A percentile compares a stretch with the other conserved stretches of the same genome.
Evolutionary conservation across 192 early-diverging fungal genomes (phyloP).

Genomic region (Rhizophagus clarus): DNA sequence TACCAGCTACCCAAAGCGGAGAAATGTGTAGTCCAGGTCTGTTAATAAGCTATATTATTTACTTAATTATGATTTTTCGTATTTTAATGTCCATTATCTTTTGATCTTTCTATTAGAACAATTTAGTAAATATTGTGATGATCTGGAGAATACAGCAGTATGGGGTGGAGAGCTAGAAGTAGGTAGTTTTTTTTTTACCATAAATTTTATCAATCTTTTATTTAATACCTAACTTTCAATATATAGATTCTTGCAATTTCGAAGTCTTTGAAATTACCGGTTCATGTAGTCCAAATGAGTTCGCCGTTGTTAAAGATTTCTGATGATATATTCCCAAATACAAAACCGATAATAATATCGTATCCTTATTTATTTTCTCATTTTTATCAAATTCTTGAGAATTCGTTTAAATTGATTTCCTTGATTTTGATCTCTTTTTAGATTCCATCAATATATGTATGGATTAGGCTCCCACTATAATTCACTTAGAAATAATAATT

Average conservation of each 20-base stretch:
- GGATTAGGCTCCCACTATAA: slow-evolving; percentile 98
- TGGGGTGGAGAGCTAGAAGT: slow-evolving; percentile 97
- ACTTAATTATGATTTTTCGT: neutral
- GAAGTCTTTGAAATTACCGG: slow-evolving; percentile 67
- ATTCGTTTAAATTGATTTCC: neutral
- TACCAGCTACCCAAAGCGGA: slow-evolving; percentile 72
- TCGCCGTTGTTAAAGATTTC: slow-evolving; percentile 79
- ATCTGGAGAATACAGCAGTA: slow-evolving; percentile 75
- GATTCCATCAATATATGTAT: slow-evolving; percentile 87
- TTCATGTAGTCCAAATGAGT: slow-evolving; percentile 86
- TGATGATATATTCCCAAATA: slow-evolving; percentile 63
- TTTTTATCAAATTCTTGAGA: neutral
- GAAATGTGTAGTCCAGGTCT: slow-evolving; percentile 66
- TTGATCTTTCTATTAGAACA: slow-evolving; percentile 50
- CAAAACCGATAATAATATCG: slow-evolving; percentile 70
- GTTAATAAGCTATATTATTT: neutral
- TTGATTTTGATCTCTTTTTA: slow-evolving; percentile 33
- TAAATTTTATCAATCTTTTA: no score
- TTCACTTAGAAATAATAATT: slow-evolving; percentile 50
- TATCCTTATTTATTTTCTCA: slow-evolving; percentile 49
- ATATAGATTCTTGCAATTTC: slow-evolving; percentile 79
- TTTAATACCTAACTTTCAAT: neutral
- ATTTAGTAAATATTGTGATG: slow-evolving; percentile 76
- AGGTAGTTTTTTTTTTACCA: slow-evolving; percentile 3
- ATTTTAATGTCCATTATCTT: neutral